A percentile compares a stretch with the other conserved stretches of the same genome.
These are phyloP conservation scores for Priceomyces carsonii DNA, from an alignment of 805 yeast genomes.

Conservation along the genomic window DNA sequence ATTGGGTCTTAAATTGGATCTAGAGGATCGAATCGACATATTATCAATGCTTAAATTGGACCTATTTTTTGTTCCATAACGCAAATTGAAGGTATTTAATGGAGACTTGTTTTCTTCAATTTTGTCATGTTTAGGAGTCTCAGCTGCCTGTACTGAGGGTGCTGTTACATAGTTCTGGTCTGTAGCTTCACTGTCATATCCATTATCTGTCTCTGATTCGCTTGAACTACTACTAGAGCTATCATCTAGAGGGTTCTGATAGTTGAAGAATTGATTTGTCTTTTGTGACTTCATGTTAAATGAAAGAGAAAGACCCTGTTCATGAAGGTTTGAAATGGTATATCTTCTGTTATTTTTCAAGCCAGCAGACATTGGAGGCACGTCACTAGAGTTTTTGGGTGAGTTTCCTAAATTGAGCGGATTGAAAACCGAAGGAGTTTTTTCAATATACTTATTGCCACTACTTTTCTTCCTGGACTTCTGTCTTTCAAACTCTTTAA, in stretches of 20 bases:
- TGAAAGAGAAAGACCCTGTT: conserved; percentile 66
- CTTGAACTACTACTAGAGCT: conserved; percentile 12
- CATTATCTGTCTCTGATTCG: conserved; percentile 11
- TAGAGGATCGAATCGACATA: conserved; percentile 32
- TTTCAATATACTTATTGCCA: conserved; percentile 2
- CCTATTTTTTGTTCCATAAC: not conserved
- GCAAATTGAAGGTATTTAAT: too few species aligned
- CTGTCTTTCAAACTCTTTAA: conserved; percentile 34
- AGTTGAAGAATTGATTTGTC: conserved; percentile 28
- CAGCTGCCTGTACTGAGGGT: too few species aligned
- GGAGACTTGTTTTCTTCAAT: too few species aligned
- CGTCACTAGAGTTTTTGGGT: conserved; percentile 14
- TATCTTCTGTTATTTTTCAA: conserved; percentile 39
- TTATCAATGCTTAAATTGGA: conserved; percentile 21
- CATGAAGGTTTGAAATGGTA: conserved; percentile 67
- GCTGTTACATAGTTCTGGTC: not conserved
- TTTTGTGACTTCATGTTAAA: conserved; percentile 68
- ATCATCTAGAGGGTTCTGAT: conserved; percentile 21
- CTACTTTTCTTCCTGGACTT: conserved; percentile 16
- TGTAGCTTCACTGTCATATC: conserved; percentile 6
- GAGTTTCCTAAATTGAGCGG: conserved; percentile 24
- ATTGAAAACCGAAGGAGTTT: conserved; percentile 19
- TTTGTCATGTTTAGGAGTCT: too few species aligned
- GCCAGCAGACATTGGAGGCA: conserved; percentile 6
- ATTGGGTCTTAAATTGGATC: conserved; percentile 51